phyloP scores from a whole-genome alignment of 1,284 basidiomycete genomes.

The Ganoderma sp. region DNA sequence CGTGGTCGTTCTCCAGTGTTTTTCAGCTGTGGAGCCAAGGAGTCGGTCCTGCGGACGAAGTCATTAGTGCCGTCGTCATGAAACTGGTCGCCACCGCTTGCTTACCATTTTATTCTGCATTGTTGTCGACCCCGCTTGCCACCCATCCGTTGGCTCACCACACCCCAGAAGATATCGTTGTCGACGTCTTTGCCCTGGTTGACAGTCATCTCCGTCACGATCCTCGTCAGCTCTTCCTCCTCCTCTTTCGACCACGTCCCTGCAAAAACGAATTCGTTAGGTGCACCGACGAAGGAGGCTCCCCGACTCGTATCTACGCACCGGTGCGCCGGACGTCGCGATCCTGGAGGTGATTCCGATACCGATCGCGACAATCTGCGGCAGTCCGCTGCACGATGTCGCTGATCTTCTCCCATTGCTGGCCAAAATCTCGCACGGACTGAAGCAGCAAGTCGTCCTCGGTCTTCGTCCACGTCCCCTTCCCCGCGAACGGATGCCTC shows the following conservation, averaged over 20 bases:
- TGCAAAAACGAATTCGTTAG: constrained; percentile 29
- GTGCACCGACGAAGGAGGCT: not conserved
- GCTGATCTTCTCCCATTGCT: constrained; percentile 80
- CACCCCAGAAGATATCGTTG: constrained; percentile 81
- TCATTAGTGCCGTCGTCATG: not conserved
- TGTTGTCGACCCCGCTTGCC: constrained; percentile 76
- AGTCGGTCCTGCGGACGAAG: constrained; percentile 63
- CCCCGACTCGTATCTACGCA: not conserved
- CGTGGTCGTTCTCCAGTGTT: constrained; percentile 68
- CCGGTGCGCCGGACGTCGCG: constrained; percentile 47
- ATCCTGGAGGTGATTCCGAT: constrained; percentile 76
- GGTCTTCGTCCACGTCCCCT: constrained; percentile 71
- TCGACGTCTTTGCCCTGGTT: constrained; percentile 72
- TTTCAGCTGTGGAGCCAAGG: constrained; percentile 71
- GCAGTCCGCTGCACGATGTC: constrained; percentile 71
- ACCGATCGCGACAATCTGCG: constrained; percentile 83
- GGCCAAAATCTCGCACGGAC: constrained; percentile 75
- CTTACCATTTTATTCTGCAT: constrained; percentile 83
- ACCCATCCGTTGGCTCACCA: constrained; percentile 77
- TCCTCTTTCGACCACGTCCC: constrained; percentile 77
- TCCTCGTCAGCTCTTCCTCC: constrained; percentile 70
- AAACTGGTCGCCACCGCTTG: not conserved
- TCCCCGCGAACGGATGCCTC: constrained; percentile 68
- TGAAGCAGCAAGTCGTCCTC: constrained; percentile 71
- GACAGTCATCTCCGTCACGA: constrained; percentile 74